A percentile compares a stretch with the other conserved stretches of the same genome.
Conservation (phyloP, 305 asterid species). For the Rubia tinctorum region DNA sequence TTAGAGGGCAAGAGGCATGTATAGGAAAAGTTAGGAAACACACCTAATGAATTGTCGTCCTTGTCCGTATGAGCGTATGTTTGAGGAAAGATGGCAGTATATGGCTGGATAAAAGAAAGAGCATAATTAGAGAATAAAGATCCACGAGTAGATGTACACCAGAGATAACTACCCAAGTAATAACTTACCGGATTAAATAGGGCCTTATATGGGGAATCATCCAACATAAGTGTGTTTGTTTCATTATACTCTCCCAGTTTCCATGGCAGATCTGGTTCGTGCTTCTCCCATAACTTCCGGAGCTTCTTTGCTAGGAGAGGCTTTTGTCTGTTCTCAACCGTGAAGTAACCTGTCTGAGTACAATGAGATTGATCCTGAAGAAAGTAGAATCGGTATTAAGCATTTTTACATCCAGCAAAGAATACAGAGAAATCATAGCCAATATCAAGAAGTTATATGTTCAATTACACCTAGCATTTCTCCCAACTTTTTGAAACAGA, state of each 20-base stretch:
- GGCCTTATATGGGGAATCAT: constrained; percentile 87
- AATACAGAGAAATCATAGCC: not conserved
- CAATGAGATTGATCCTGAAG: constrained; percentile 89
- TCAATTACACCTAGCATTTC: not conserved
- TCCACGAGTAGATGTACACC: not conserved
- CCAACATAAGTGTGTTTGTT: constrained; percentile 78
- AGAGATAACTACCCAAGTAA: not conserved
- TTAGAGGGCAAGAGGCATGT: not conserved
- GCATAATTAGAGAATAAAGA: constrained; percentile 13
- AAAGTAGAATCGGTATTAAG: constrained; percentile 12
- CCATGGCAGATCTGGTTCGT: constrained; percentile 76
- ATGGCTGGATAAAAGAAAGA: constrained; percentile 40
- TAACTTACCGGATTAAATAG: constrained; percentile 76
- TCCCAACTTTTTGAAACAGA: not conserved
- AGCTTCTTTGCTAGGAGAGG: constrained; percentile 82
- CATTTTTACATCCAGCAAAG: not conserved
- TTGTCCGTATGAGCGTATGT: constrained; percentile 42
- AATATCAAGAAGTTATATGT: not conserved
- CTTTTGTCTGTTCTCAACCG: constrained; percentile 58
- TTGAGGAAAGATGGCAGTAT: constrained; percentile 79
- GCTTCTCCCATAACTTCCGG: constrained; percentile 72
- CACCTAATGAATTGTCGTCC: constrained; percentile 73
- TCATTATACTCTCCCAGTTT: constrained; percentile 68
- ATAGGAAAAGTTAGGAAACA: constrained; percentile 25
- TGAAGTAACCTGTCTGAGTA: constrained; percentile 48